Evolutionary conservation across 176 grass and related monocot species (phyloP), one percentile per base, ranked within the genome.

Genomic region (Oryza meridionalis): DNA sequence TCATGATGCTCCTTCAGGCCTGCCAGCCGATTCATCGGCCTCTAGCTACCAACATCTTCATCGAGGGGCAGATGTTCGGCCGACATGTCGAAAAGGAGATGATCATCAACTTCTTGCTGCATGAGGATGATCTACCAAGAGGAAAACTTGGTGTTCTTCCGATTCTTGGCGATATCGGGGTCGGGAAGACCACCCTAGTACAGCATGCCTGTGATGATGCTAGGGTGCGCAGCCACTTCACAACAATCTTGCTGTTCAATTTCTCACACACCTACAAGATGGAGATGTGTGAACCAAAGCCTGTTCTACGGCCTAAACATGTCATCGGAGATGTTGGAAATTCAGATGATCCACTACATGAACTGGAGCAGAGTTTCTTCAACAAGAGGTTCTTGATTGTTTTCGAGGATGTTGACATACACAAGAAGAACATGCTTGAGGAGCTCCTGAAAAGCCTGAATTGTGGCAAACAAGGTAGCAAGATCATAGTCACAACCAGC

Each of bases 51-150:
- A 87, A 47, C 10, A 87, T 87, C 25, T 82, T 82, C 3, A 0
- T 76, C 0, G 78, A 86, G 0, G 72, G 79, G 7, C 79, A 81
- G 73, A 88, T 88, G 86, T 88, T 88, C 4, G 79, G 79, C 0
- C 38, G 86, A 11, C 73, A 88, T 11, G 86, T 82, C 1, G 79
- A 88, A 58, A 82, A 71, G 10, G 14, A 88, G 86, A 77, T 11
- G 66, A 82, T 82, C 65, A 50, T 88, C 65, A 82, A 71, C n/a
- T 88, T 88, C 40, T 45, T 88, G 4, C 7, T 88, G 7, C 51
- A 82, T 3, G 27, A 82, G 2, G n/a, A 22, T 9, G 40, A 1
- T 4, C 1, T 1, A 6, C 8, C 8, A 0, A 8, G 4, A 0
- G 16, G 35, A 4, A 17, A 37, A 19, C 1, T 46, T 4, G 13